A percentile compares a stretch with the other conserved stretches of the same genome.
phyloP scores from a whole-genome alignment of 768 basidiomycete species.

The Sistotremastrum suecicum region DNA sequence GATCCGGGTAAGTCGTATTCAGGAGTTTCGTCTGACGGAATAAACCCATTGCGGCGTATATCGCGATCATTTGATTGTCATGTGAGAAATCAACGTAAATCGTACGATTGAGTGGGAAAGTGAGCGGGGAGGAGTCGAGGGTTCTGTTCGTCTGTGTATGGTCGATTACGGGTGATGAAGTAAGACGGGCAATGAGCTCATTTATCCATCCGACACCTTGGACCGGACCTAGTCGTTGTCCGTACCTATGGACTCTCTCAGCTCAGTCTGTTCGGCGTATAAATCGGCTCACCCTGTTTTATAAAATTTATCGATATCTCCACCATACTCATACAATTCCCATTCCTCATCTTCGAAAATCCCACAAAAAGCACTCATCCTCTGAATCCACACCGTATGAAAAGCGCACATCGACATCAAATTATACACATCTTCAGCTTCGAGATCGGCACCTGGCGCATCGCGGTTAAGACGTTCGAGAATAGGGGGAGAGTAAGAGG shows the following conservation, averaged over 20 bases:
- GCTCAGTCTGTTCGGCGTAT: too few relatives aligned
- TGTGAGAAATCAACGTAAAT: constrained; percentile 76
- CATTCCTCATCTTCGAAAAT: constrained; percentile 56
- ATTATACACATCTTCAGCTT: constrained; percentile 34
- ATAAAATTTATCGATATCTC: constrained; percentile 71
- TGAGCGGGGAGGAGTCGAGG: constrained; percentile 42
- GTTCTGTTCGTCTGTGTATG: constrained; percentile 67
- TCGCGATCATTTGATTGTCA: constrained; percentile 74
- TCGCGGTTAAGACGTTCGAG: constrained; percentile 42
- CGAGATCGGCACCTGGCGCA: constrained; percentile 50
- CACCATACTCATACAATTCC: constrained; percentile 48
- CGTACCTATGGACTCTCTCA: constrained; percentile 30
- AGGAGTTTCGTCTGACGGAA: not conserved
- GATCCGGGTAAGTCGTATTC: too few relatives aligned
- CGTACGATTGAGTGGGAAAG: constrained; percentile 56
- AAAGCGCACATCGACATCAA: constrained; percentile 72
- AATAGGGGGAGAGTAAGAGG: constrained; percentile 39
- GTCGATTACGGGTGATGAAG: constrained; percentile 44
- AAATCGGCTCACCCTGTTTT: constrained; percentile 41
- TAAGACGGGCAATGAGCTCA: constrained; percentile 76
- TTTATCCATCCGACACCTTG: constrained; percentile 83
- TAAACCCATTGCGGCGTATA: constrained; percentile 49
- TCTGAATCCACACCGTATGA: constrained; percentile 42
- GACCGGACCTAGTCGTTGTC: constrained; percentile 52
- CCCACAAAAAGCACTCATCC: constrained; percentile 51